phyloP scores from a whole-genome alignment of 139 green algal species.

The Zygnema cylindricum region DNA sequence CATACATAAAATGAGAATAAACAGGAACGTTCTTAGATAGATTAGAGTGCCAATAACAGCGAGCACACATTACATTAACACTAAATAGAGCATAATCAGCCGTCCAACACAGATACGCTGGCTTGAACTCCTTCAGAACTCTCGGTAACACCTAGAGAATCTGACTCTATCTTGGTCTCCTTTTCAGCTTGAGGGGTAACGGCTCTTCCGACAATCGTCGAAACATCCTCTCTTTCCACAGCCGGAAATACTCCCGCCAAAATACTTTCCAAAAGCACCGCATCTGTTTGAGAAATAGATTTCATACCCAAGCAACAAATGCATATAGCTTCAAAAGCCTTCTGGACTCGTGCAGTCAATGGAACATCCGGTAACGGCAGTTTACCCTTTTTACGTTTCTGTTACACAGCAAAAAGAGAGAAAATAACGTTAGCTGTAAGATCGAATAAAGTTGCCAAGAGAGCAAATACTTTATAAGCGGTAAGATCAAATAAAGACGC shows the following conservation, averaged over 20 bases:
- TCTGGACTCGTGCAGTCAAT: neutral
- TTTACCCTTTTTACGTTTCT: conserved; percentile 6
- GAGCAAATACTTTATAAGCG: too few species aligned
- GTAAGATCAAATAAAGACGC: too few species aligned
- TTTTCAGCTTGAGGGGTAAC: neutral
- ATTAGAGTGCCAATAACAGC: too few species aligned
- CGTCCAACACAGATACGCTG: too few species aligned
- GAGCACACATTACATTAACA: too few species aligned
- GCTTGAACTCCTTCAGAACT: too few species aligned
- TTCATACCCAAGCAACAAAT: conserved; percentile 12
- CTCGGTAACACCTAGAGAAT: neutral
- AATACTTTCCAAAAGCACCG: neutral
- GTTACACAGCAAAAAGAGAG: too few species aligned
- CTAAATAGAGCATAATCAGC: too few species aligned
- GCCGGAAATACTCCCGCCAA: neutral
- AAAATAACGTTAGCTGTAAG: too few species aligned
- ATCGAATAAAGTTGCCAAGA: too few species aligned
- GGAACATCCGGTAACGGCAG: conserved; percentile 7
- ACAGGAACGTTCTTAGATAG: too few species aligned
- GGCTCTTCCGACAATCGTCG: neutral
- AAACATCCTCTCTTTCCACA: neutral
- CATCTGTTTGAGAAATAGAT: neutral
- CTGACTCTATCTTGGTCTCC: neutral
- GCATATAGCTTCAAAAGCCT: conserved; percentile 30
- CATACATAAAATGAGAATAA: too few species aligned